These are phyloP conservation scores for Boechera retrofracta DNA, from an alignment of 345 rosid species.

Conservation along the genomic window DNA sequence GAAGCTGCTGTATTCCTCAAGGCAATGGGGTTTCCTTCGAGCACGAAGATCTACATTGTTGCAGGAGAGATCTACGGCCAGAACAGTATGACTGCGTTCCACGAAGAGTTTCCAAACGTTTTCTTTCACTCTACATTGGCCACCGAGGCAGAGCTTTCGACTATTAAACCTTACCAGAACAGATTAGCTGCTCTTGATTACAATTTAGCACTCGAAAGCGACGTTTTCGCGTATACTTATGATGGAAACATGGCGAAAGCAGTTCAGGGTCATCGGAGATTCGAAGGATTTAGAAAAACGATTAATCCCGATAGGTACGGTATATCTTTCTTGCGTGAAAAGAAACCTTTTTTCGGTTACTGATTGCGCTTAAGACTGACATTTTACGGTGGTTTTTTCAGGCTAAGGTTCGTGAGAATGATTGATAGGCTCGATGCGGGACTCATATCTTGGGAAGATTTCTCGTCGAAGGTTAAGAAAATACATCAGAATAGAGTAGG, in stretches of 20 bases:
- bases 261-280: conserved; percentile 67
- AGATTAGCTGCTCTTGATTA: conserved; percentile 78
- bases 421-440: conserved; percentile 62
- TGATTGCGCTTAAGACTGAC: background rate
- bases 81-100: conserved; percentile 53
- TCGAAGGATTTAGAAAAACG: conserved; percentile 73
- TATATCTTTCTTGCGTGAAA: conserved; percentile 7
- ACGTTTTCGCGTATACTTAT: conserved; percentile 64
- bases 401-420: conserved; percentile 58
- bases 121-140: conserved; percentile 59
- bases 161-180: conserved; percentile 52
- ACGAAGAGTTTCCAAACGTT: conserved; percentile 58
- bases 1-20: conserved; percentile 71
- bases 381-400: conserved; percentile 38
- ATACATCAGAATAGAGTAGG: conserved; percentile 61
- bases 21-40: conserved; percentile 67
- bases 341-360: background rate
- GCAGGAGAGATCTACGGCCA: conserved; percentile 73
- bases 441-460: conserved; percentile 55
- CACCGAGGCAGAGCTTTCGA: conserved; percentile 58
- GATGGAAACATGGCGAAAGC: conserved; percentile 92
- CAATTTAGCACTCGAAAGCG: conserved; percentile 65
- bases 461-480: conserved; percentile 50
- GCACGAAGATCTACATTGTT: conserved; percentile 68
- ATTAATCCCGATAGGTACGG: conserved; percentile 71